phyloP scores from a whole-genome alignment of 208 protist species.

The Trypanosoma congolense region DNA sequence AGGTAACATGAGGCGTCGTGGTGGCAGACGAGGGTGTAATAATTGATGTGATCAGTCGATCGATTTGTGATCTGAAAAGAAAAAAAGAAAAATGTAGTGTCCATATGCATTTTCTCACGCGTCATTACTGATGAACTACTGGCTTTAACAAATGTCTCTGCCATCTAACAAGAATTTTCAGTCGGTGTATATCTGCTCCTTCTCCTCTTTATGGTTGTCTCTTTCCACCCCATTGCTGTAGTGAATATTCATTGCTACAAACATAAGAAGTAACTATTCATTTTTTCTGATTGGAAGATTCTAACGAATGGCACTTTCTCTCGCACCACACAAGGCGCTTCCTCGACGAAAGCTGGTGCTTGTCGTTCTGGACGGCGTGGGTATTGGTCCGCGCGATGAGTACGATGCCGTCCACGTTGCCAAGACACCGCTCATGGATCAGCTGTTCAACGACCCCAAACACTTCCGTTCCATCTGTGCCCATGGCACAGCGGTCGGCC shows the following conservation, averaged over 20 bases:
- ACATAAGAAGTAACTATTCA: no score
- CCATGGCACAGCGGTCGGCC: slow-evolving; percentile 90
- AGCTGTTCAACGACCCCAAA: slow-evolving; percentile 31
- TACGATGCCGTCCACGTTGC: slow-evolving; percentile 91
- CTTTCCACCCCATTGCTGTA: no score
- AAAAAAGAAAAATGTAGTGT: neutral
- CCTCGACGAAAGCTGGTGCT: slow-evolving; percentile 80
- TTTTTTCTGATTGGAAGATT: slow-evolving; percentile 13
- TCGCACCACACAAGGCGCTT: slow-evolving; percentile 54
- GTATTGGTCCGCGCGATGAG: slow-evolving; percentile 82
- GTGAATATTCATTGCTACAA: no score
- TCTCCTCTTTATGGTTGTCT: slow-evolving; percentile 7
- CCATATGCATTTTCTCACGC: neutral
- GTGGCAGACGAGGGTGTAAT: no score
- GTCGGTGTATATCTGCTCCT: no score
- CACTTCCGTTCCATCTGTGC: slow-evolving; percentile 88
- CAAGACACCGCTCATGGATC: slow-evolving; percentile 86
- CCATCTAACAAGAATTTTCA: no score
- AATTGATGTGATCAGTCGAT: no score
- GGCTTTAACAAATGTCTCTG: no score
- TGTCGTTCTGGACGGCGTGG: slow-evolving; percentile 86
- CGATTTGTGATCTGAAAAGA: no score
- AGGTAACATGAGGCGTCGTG: neutral
- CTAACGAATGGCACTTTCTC: slow-evolving; percentile 43
- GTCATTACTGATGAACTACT: no score